Conservation (phyloP, 2,329 filamentous ascomycete species). For the Ophiosphaerella herpotricha region DNA sequence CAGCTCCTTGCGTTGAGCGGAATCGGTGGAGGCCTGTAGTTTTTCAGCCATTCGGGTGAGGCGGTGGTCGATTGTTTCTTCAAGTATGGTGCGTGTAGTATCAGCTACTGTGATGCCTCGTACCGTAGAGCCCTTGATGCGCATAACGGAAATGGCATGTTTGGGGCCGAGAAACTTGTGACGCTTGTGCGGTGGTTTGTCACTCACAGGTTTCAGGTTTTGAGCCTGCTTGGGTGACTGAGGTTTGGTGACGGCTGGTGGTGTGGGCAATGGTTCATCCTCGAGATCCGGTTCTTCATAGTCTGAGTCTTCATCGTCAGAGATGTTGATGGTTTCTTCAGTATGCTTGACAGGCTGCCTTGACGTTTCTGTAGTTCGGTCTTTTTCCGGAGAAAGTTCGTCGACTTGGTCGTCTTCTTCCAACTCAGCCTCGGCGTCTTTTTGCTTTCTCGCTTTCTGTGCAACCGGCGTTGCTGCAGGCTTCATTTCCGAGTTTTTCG, state of each 20-base stretch:
- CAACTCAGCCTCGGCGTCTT: slow-evolving; percentile 4
- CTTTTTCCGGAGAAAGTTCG: slow-evolving; percentile 26
- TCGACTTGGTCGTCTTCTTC: slow-evolving; percentile 17
- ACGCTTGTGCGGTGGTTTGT: slow-evolving; percentile 35
- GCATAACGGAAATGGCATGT: slow-evolving; percentile 41
- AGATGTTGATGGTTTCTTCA: slow-evolving; percentile 13
- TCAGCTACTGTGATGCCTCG: slow-evolving; percentile 56
- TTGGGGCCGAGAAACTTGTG: slow-evolving; percentile 34
- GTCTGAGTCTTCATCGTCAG: slow-evolving; percentile 23
- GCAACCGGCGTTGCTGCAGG: slow-evolving; percentile 16
- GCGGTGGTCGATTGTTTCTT: slow-evolving; percentile 55
- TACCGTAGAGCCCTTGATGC: slow-evolving; percentile 43
- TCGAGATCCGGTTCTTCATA: slow-evolving; percentile 21
- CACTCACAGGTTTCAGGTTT: slow-evolving; percentile 13
- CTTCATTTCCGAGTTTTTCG: not conserved
- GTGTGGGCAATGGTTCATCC: slow-evolving; percentile 14
- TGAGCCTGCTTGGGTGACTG: slow-evolving; percentile 17
- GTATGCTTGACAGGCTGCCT: slow-evolving; percentile 1
- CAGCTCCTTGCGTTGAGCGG: slow-evolving; percentile 45
- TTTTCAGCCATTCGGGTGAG: slow-evolving; percentile 49
- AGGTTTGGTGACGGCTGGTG: slow-evolving; percentile 13
- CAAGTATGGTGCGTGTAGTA: slow-evolving; percentile 56
- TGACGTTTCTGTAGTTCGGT: slow-evolving; percentile 5
- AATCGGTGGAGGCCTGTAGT: slow-evolving; percentile 45
- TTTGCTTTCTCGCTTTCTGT: slow-evolving; percentile 12